These are phyloP conservation scores for Stagonosporopsis rhizophila DNA, from an alignment of 2,329 filamentous ascomycete genomes.

Conservation along the genomic window DNA sequence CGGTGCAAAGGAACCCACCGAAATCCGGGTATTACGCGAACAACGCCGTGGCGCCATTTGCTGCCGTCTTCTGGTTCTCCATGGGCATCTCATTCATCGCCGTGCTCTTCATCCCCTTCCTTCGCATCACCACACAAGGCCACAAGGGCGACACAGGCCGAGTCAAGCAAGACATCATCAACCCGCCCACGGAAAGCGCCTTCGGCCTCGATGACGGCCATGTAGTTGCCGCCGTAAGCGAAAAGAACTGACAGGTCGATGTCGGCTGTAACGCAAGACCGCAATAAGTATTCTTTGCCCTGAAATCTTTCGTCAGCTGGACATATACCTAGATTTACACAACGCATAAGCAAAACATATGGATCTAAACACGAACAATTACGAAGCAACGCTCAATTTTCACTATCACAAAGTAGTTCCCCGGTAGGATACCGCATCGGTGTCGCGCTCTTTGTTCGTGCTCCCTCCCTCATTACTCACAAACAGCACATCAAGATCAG, in stretches of 20 bases:
- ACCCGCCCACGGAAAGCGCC: background rate
- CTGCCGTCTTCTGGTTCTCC: constrained; percentile 60
- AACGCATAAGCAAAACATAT: too few species aligned
- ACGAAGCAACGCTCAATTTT: background rate
- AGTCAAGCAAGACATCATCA: constrained; percentile 6
- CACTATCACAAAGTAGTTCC: too few species aligned
- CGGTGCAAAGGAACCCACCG: constrained; percentile 43
- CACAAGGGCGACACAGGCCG: constrained; percentile 42
- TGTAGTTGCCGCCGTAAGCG: constrained; percentile 1
- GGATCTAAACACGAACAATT: too few species aligned
- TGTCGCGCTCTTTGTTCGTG: too few species aligned
- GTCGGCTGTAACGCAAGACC: background rate
- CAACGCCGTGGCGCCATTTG: constrained; percentile 59
- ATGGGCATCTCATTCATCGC: constrained; percentile 54
- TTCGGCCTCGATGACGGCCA: constrained; percentile 11
- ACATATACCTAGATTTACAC: too few species aligned
- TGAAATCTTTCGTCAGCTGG: background rate
- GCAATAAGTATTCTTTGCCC: background rate
- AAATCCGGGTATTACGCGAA: constrained; percentile 51
- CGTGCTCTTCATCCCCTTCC: constrained; percentile 59
- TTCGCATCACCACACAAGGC: constrained; percentile 63
- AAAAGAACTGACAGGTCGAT: background rate
- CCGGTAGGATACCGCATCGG: too few species aligned
- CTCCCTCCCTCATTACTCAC: too few species aligned
- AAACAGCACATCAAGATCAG: too few species aligned